Evolutionary conservation across 2,329 filamentous ascomycete species (phyloP).

Genomic region (Xylaria hypoxylon): DNA sequence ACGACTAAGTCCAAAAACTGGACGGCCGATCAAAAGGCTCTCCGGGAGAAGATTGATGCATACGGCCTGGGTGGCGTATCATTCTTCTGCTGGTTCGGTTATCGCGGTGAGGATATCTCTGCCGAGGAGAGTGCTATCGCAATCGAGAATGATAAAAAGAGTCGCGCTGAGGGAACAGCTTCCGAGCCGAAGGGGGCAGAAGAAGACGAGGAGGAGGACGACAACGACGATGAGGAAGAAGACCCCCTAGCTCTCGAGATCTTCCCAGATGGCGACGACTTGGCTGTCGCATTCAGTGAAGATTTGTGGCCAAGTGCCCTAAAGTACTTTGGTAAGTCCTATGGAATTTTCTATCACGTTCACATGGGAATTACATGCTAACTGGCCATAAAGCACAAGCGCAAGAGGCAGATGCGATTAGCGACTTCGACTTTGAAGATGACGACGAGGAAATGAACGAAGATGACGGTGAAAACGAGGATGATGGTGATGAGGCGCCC

Average conservation of each 20-base stretch:
- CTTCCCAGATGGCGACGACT: conserved; percentile 86
- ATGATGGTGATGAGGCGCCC: conserved; percentile 66
- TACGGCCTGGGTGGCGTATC: conserved; percentile 74
- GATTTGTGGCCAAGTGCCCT: conserved; percentile 91
- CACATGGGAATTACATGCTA: conserved; percentile 44
- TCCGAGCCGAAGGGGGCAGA: conserved; percentile 20
- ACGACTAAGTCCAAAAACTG: conserved; percentile 66
- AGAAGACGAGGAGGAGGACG: conserved; percentile 64
- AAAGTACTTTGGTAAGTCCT: conserved; percentile 85
- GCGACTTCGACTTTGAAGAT: conserved; percentile 76
- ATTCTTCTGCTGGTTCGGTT: conserved; percentile 94
- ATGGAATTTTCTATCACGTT: background rate
- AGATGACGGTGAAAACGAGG: conserved; percentile 53
- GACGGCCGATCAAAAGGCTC: conserved; percentile 64
- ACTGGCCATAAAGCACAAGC: conserved; percentile 69
- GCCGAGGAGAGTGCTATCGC: conserved; percentile 77
- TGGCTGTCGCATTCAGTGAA: conserved; percentile 84
- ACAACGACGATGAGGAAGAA: conserved; percentile 70
- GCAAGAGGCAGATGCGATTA: conserved; percentile 74
- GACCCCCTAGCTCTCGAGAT: conserved; percentile 81
- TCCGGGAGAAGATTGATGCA: conserved; percentile 68
- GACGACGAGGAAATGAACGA: conserved; percentile 54
- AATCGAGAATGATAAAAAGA: conserved; percentile 69
- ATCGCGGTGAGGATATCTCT: conserved; percentile 74
- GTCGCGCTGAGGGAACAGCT: conserved; percentile 63